Evolutionary conservation across 345 rosid genomes (phyloP), one percentile per base, ranked within the genome.

Genomic region (Schrenkiella parvula): DNA sequence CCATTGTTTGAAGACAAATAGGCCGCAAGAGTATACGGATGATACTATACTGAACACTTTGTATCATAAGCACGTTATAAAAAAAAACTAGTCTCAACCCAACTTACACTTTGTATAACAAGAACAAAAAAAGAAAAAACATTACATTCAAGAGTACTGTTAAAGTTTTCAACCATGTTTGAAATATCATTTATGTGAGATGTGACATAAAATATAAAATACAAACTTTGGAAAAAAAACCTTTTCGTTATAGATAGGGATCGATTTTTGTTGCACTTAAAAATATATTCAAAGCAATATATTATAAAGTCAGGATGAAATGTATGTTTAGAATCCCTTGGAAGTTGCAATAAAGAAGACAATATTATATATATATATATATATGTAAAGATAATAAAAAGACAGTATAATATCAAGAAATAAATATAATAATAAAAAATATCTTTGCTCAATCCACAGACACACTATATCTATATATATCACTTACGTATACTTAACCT

Each of bases 271-370:
- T 48, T 10, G 28, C n/a, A 29, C 6, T 6, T 29, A 5, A 29
- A 29, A 29, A 29, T 29, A 29, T 29, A 4, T 4, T 29, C 32
- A 29, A 29, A 29, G 7, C 32, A 29, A 29, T 29, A 29, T 5
- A 4, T 29, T 3, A 38, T 38, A 12, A 13, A 39, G 47, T 42
- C 3, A 15, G 3, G 47, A 42, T 42, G 19, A 48, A 22, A 22
- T 48, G 21, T 15, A 1, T 48, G 23, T 22, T 11, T 32, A 56
- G 12, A 18, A 6, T 0, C 29, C 11, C 19, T 13, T 22, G 28
- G 38, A 56, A 58, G 41, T 59, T 47, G 74, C 31, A 17, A 43
- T 44, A 69, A 56, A 42, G 3, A 56, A 42, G 37, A 38, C 37
- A 37, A 56, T 21, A 39, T 46, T 9, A 46, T 19, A 5, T 18